Conservation (phyloP, 1,284 basidiomycete genomes). For the Stygiomarasmius scandens region DNA sequence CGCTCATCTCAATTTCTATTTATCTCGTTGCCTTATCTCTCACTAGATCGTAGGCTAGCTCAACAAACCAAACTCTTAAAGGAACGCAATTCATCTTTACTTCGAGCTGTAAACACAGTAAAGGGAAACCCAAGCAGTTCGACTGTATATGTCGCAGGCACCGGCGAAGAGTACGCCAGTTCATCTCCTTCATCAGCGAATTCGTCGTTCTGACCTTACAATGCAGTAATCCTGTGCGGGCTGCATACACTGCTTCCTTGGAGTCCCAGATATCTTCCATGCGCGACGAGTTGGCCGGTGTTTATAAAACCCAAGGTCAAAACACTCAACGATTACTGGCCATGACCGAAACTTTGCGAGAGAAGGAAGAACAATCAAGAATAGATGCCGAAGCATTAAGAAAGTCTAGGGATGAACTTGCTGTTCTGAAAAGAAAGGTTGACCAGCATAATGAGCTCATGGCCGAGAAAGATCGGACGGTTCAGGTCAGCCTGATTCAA, state of each 20-base stretch:
- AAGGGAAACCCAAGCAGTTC: conserved; percentile 65
- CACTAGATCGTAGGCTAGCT: conserved; percentile 82
- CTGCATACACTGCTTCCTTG: conserved; percentile 87
- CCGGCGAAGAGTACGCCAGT: conserved; percentile 68
- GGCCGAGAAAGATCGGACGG: conserved; percentile 85
- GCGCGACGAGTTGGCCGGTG: conserved; percentile 87
- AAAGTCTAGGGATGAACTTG: conserved; percentile 73
- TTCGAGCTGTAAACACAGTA: conserved; percentile 77
- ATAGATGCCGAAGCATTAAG: conserved; percentile 78
- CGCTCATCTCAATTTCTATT: conserved; percentile 28
- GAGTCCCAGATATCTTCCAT: conserved; percentile 91
- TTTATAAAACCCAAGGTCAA: conserved; percentile 96
- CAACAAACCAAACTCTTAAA: conserved; percentile 88
- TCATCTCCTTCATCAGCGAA: conserved; percentile 9
- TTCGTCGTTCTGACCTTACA: conserved; percentile 14
- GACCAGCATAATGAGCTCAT: conserved; percentile 86
- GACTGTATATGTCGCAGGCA: conserved; percentile 64
- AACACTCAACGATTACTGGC: conserved; percentile 90
- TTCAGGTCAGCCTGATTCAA: conserved; percentile 59
- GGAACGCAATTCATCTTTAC: conserved; percentile 83
- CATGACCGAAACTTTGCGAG: conserved; percentile 92
- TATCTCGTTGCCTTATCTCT: conserved; percentile 17
- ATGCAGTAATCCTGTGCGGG: conserved; percentile 76
- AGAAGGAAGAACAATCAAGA: conserved; percentile 84
- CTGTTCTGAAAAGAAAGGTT: conserved; percentile 70